Evolutionary conservation across 2,329 filamentous ascomycete species (phyloP).

Genomic region (Stromatinia cepivora): DNA sequence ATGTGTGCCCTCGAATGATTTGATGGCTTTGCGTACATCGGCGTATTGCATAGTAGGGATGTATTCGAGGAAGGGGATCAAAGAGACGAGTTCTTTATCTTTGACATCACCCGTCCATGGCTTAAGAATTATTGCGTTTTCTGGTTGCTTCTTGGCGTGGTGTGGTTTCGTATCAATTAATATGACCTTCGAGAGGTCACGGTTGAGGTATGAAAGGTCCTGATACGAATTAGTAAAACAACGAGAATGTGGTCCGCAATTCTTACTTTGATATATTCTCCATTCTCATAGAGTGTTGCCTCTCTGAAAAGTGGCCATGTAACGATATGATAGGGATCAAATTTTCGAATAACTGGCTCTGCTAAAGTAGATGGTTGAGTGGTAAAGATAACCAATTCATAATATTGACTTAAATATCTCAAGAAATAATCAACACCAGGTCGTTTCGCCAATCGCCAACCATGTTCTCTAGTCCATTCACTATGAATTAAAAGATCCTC

Average conservation of each 20-base stretch:
- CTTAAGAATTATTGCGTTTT: slow-evolving; percentile 88
- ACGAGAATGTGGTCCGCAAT: slow-evolving; percentile 11
- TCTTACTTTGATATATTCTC: slow-evolving; percentile 89
- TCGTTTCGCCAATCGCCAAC: slow-evolving; percentile 92
- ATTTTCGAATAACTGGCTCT: slow-evolving; percentile 85
- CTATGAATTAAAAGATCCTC: slow-evolving; percentile 94
- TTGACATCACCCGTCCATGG: slow-evolving; percentile 84
- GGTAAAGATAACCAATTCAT: slow-evolving; percentile 95
- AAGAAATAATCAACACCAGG: slow-evolving; percentile 97
- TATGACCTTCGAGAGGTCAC: slow-evolving; percentile 91
- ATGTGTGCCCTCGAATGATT: slow-evolving; percentile 83
- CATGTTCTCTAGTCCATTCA: slow-evolving; percentile 90
- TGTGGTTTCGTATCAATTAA: slow-evolving; percentile 83
- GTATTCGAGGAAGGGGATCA: slow-evolving; percentile 98
- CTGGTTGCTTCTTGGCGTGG: slow-evolving; percentile 87
- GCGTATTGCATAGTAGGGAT: slow-evolving; percentile 89
- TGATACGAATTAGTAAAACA: slow-evolving; percentile 44
- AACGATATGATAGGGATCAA: slow-evolving; percentile 93
- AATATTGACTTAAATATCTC: slow-evolving; percentile 95
- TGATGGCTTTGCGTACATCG: slow-evolving; percentile 83
- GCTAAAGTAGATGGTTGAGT: slow-evolving; percentile 80
- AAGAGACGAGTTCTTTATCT: slow-evolving; percentile 81
- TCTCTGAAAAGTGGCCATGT: slow-evolving; percentile 94
- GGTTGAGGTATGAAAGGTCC: slow-evolving; percentile 98
- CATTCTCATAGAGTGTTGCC: slow-evolving; percentile 95